A percentile compares a stretch with the other conserved stretches of the same genome.
Conservation (phyloP, 2,329 filamentous ascomycete species). For the Septoria petroselini region DNA sequence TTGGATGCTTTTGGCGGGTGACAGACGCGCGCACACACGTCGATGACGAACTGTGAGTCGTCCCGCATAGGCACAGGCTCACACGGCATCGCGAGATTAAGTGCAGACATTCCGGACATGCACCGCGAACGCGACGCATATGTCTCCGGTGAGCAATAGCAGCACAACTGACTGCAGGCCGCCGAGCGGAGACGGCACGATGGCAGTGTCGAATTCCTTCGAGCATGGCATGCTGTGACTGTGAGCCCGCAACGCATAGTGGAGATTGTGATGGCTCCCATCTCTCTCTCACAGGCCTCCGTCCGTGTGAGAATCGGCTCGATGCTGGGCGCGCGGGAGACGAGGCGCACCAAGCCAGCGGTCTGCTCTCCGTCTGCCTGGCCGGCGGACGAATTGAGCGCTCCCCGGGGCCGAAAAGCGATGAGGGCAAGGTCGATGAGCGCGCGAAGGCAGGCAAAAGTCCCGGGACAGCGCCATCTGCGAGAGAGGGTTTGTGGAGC, state of each 20-base stretch:
- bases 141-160: neutral
- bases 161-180: neutral
- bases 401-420: no score
- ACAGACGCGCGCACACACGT: conserved; percentile 16
- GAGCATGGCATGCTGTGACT: neutral
- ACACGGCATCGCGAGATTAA: neutral
- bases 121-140: neutral
- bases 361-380: no score
- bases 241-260: conserved; percentile 12
- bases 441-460: no score
- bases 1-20: conserved; percentile 13
- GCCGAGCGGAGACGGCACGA: neutral
- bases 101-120: neutral
- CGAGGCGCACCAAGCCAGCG: no score
- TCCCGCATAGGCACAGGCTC: conserved; percentile 1
- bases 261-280: conserved; percentile 9
- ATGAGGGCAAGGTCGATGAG: no score
- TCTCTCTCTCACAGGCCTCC: no score
- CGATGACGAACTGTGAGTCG: conserved; percentile 12
- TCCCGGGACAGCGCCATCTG: no score
- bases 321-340: neutral
- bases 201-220: neutral
- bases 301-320: neutral
- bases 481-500: no score
- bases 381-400: no score